Percentiles rank a stretch among this genome's conserved stretches.
Conservation (phyloP, 2,329 filamentous ascomycete genomes). For the Microsporum canis region DNA sequence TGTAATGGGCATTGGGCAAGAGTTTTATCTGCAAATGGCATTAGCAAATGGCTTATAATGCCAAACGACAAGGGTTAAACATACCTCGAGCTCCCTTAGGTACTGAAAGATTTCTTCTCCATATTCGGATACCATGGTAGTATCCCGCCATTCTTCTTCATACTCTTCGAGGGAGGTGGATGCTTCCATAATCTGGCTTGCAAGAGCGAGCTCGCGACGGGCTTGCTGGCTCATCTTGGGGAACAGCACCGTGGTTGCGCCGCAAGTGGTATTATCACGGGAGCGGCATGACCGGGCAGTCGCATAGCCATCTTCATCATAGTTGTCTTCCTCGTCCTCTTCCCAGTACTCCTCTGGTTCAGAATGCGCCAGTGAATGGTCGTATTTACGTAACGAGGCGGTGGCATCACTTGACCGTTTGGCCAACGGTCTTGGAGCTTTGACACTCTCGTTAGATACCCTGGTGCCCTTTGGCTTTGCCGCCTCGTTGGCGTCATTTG, state of each 20-base stretch:
- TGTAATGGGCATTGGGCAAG: slow-evolving; percentile 84
- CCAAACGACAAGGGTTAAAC: slow-evolving; percentile 15
- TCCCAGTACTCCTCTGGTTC: slow-evolving; percentile 52
- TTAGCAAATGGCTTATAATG: background rate
- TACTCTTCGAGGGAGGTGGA: slow-evolving; percentile 59
- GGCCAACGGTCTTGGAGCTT: background rate
- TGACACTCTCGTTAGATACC: background rate
- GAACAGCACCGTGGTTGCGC: slow-evolving; percentile 54
- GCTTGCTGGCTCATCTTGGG: slow-evolving; percentile 60
- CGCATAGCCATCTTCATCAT: slow-evolving; percentile 57
- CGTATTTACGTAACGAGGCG: slow-evolving; percentile 21
- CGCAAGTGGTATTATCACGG: slow-evolving; percentile 60
- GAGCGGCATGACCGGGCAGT: slow-evolving; percentile 71
- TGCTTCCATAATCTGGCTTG: slow-evolving; percentile 54
- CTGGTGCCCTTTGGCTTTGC: background rate
- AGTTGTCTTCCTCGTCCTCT: slow-evolving; percentile 59
- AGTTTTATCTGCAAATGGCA: slow-evolving; percentile 50
- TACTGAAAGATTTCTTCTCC: slow-evolving; percentile 91
- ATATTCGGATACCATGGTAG: slow-evolving; percentile 96
- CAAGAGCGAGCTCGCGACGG: slow-evolving; percentile 59
- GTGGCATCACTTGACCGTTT: background rate
- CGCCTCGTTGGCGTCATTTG: background rate
- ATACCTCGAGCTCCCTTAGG: slow-evolving; percentile 78
- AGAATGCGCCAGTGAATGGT: background rate
- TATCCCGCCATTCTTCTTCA: slow-evolving; percentile 83